Percentiles rank a stretch among this genome's conserved stretches.
phyloP scores from a whole-genome alignment of 2,329 filamentous ascomycete species.

The Verticillium albo-atrum region DNA sequence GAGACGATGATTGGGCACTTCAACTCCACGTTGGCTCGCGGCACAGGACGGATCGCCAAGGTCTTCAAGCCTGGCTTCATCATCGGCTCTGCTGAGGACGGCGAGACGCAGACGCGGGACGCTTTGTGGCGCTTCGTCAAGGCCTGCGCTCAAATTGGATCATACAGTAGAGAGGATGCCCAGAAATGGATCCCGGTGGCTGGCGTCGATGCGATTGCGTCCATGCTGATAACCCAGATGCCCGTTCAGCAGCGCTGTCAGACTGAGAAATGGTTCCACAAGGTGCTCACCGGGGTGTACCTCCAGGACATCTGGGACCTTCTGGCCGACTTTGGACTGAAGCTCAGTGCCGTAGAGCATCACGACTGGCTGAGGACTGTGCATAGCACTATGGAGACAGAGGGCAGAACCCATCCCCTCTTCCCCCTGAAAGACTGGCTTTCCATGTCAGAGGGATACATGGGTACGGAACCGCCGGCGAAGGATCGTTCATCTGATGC shows the following conservation, averaged over 20 bases:
- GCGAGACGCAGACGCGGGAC: slow-evolving; percentile 17
- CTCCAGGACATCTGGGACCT: slow-evolving; percentile 14
- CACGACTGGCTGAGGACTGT: neutral
- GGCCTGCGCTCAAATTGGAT: slow-evolving; percentile 6
- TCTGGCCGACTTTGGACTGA: slow-evolving; percentile 2
- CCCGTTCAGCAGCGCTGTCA: slow-evolving; percentile 4
- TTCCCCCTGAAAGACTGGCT: neutral
- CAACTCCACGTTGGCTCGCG: neutral
- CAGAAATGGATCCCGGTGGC: slow-evolving; percentile 13
- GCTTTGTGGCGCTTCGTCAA: slow-evolving; percentile 15
- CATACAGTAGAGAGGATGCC: slow-evolving; percentile 6
- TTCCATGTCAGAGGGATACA: neutral
- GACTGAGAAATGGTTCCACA: neutral
- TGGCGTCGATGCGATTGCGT: slow-evolving; percentile 1
- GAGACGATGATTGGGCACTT: slow-evolving; percentile 9
- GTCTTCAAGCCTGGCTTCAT: slow-evolving; percentile 17
- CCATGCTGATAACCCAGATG: slow-evolving; percentile 8
- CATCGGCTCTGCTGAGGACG: slow-evolving; percentile 11
- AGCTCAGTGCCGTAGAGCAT: neutral
- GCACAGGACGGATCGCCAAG: slow-evolving; percentile 1
- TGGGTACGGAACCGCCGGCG: neutral
- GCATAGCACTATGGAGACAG: neutral
- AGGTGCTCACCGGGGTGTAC: slow-evolving; percentile 10
- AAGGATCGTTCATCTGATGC: neutral
- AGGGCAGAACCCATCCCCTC: neutral